phyloP scores from a whole-genome alignment of 1,284 basidiomycete genomes.

The Ganoderma boninense region DNA sequence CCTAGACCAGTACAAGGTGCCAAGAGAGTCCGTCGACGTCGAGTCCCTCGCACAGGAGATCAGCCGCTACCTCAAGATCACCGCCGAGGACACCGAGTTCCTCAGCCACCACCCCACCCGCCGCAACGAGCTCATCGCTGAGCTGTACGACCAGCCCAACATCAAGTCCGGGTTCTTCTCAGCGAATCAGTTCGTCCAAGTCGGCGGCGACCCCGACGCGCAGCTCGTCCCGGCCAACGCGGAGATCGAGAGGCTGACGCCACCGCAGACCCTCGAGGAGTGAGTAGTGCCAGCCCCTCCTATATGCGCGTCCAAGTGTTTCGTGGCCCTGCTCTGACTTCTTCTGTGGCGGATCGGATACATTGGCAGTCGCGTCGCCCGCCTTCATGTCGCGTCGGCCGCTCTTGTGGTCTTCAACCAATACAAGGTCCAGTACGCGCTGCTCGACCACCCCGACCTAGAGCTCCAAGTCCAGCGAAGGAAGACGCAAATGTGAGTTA shows the following conservation, averaged over 20 bases:
- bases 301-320: not conserved
- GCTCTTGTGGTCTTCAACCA: constrained; percentile 14
- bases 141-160: constrained; percentile 7
- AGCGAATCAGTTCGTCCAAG: constrained; percentile 4
- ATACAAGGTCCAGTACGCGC: constrained; percentile 16
- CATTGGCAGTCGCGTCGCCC: constrained; percentile 13
- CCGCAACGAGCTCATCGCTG: constrained; percentile 15
- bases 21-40: not conserved
- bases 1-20: not conserved
- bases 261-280: constrained; percentile 19
- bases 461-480: not conserved
- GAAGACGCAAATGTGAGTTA: constrained; percentile 8
- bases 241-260: constrained; percentile 18
- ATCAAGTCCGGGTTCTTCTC: constrained; percentile 3
- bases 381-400: constrained; percentile 9
- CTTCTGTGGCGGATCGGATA: too few species aligned
- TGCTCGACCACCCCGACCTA: constrained; percentile 16
- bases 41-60: not conserved
- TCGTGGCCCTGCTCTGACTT: not conserved
- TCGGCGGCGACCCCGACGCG: constrained; percentile 1
- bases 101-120: constrained; percentile 11
- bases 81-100: constrained; percentile 13
- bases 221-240: constrained; percentile 16
- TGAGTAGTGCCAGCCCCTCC: not conserved
- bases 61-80: constrained; percentile 9